A percentile compares a stretch with the other conserved stretches of the same genome.
Evolutionary conservation across 139 green algal genomes (phyloP).

Genomic region (Chlorella vulgaris): DNA sequence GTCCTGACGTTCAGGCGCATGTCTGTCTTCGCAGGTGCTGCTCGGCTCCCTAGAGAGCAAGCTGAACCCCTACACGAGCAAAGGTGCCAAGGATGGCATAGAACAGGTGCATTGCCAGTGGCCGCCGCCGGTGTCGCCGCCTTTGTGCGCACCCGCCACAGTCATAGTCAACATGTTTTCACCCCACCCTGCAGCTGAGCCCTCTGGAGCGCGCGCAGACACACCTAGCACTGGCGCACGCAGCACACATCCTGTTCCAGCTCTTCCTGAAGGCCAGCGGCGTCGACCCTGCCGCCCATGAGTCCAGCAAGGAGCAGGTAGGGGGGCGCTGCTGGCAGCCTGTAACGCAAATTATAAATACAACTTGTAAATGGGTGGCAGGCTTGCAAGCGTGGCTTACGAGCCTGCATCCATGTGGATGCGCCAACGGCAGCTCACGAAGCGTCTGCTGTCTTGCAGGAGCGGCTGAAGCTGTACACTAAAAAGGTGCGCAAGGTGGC

Average conservation of each 20-base stretch:
- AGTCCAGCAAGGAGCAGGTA: conserved; percentile 16
- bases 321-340: background rate
- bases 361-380: background rate
- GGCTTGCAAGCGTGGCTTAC: too few species aligned
- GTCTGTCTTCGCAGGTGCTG: too few species aligned
- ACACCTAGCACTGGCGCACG: conserved; percentile 33
- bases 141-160: too few species aligned
- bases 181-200: conserved; percentile 10
- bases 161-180: background rate
- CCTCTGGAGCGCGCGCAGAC: conserved; percentile 27
- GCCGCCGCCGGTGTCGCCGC: background rate
- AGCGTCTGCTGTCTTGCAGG: background rate
- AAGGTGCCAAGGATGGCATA: background rate
- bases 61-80: conserved; percentile 10
- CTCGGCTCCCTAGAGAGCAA: conserved; percentile 20
- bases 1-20: too few species aligned
- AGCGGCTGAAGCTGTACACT: background rate
- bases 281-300: conserved; percentile 30
- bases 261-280: conserved; percentile 27
- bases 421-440: too few species aligned
- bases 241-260: conserved; percentile 18
- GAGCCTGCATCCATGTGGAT: too few species aligned
- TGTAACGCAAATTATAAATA: background rate
- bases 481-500: conserved; percentile 57
- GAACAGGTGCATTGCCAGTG: background rate